Conservation (phyloP, 768 basidiomycete genomes). For the Kwoniella newhampshirensis region DNA sequence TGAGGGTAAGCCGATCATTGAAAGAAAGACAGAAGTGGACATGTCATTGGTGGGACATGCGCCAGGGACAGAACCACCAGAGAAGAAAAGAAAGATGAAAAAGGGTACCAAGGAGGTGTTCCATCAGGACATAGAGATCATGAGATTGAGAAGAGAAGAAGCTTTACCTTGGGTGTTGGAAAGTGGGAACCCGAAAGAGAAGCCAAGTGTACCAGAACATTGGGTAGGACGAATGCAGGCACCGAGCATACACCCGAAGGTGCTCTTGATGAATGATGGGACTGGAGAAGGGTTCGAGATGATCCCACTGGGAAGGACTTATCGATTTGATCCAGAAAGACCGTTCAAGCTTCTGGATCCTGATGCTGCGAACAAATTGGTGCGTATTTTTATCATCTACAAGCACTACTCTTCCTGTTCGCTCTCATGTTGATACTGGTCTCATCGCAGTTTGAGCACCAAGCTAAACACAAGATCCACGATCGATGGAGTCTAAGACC, state of each 20-base stretch:
- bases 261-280: slow-evolving; percentile 42
- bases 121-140: slow-evolving; percentile 42
- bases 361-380: slow-evolving; percentile 41
- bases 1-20: slow-evolving; percentile 35
- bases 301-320: slow-evolving; percentile 40
- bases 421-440: slow-evolving; percentile 1
- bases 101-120: slow-evolving; percentile 41
- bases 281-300: slow-evolving; percentile 38
- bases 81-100: slow-evolving; percentile 15
- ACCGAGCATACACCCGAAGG: slow-evolving; percentile 31
- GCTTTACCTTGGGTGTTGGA: slow-evolving; percentile 44
- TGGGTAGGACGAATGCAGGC: slow-evolving; percentile 48
- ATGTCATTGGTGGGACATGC: slow-evolving; percentile 34
- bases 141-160: slow-evolving; percentile 41
- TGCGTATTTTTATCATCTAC: slow-evolving; percentile 11
- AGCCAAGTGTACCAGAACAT: slow-evolving; percentile 29
- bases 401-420: background rate
- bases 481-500: slow-evolving; percentile 42
- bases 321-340: slow-evolving; percentile 43
- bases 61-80: slow-evolving; percentile 12
- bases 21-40: slow-evolving; percentile 34
- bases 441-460: slow-evolving; percentile 34
- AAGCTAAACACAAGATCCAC: slow-evolving; percentile 38
- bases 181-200: slow-evolving; percentile 23
- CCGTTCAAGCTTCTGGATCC: slow-evolving; percentile 45